Base-by-base conservation (phyloP, 2,329 filamentous ascomycete species). In the Trichoderma oligosporum region DNA sequence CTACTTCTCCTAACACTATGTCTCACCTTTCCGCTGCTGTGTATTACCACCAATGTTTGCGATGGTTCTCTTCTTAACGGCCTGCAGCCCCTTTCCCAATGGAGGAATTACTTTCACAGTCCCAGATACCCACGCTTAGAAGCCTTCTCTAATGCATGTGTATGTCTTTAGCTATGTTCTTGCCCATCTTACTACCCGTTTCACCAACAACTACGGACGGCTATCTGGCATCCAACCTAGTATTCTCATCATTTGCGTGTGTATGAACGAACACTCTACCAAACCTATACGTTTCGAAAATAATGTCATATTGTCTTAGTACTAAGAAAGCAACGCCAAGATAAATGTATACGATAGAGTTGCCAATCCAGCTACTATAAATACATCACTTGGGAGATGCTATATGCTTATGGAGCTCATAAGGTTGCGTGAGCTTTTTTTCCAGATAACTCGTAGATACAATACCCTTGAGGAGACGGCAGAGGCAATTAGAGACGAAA, bases 21-120 rank as follows among this genome's bases (percentile, higher is more conserved):
- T 12, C 22, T 54, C 20, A 22, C 25, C 16, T 8, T 39, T 24
- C 20, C 24, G 22, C 18, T 54, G 2, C 8, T 44, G 25, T 18
- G 29, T 9, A 36, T 22, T 5, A 41, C 48, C 20, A 36, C 78
- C 4, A 77, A 74, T 56, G 76, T 20, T n/a, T 51, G 78, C 51
- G 76, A 79, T 62, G 76, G 76, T 3, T 74, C 72, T 16, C 76
- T 81, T 71, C 76, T 80, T 71, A 79, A 80, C 60, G 74, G 73
- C 4, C 61, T 81, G 0, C 77, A 81, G 59, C 69, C 73, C 0
- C 65, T 78, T 0, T 63, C 68, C 0, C 68, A 71, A 14, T 78
- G 74, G 74, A 68, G 76, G 33, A 67, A 70, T 11, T 77, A 69
- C 54, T 73, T 74, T 25, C 63, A 66, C 24, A 68, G 68, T 33